A percentile compares a stretch with the other conserved stretches of the same genome.
Conservation (phyloP, 768 basidiomycete species). For the Termitomyces sp. region DNA sequence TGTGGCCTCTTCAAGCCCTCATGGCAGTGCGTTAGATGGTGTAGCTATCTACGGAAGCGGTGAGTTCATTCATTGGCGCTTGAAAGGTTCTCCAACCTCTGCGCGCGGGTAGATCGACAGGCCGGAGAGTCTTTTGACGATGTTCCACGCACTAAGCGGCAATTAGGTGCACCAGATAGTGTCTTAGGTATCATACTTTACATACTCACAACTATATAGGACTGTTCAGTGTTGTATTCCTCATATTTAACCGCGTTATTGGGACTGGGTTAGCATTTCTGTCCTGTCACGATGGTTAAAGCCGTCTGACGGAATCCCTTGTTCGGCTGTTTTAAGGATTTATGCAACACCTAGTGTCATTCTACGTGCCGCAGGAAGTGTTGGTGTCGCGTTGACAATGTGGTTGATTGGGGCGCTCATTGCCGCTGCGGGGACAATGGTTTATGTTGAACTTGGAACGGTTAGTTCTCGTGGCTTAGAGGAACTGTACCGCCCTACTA, state of each 20-base stretch:
- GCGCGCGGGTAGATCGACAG: conserved; percentile 1
- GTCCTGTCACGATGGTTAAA: conserved; percentile 5
- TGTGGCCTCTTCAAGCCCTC: background rate
- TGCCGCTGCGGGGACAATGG: conserved; percentile 61
- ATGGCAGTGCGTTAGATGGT: background rate
- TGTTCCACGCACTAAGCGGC: conserved; percentile 12
- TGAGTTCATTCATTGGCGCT: background rate
- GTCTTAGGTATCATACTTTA: background rate
- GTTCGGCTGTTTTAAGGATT: conserved; percentile 36
- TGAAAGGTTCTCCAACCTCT: too few relatives aligned
- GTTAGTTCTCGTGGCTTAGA: conserved; percentile 27
- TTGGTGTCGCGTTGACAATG: conserved; percentile 62
- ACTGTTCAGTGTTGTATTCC: conserved; percentile 49
- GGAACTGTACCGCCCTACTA: conserved; percentile 17
- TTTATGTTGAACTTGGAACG: conserved; percentile 74
- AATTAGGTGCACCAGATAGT: conserved; percentile 8
- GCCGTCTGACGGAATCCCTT: background rate
- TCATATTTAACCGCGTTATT: conserved; percentile 75
- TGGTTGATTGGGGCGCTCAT: conserved; percentile 67
- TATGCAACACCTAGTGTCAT: conserved; percentile 70
- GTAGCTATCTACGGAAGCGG: background rate
- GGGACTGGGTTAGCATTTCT: conserved; percentile 51
- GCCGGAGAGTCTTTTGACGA: conserved; percentile 16
- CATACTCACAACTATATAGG: conserved; percentile 22
- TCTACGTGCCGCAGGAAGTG: conserved; percentile 61